These are phyloP conservation scores for Blastomyces silverae DNA, from an alignment of 2,329 filamentous ascomycete genomes.

Conservation along the genomic window DNA sequence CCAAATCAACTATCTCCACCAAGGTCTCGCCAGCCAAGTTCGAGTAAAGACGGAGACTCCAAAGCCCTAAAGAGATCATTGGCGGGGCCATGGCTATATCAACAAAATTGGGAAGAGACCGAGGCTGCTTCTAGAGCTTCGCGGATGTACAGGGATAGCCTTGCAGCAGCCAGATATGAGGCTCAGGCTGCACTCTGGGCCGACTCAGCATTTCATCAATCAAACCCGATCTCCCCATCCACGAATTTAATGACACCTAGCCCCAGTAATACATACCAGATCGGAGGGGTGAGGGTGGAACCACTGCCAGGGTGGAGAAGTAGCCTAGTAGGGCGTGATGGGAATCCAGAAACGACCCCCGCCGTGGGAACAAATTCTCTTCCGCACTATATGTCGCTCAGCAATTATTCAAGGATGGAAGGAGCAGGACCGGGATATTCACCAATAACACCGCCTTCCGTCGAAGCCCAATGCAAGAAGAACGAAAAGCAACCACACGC, in stretches of 20 bases:
- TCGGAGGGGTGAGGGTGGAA: background rate
- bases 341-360: no score
- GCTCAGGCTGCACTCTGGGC: conserved; percentile 5
- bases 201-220: background rate
- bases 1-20: background rate
- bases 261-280: conserved; percentile 2
- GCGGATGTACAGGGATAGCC: conserved; percentile 17
- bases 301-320: background rate
- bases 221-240: background rate
- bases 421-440: background rate
- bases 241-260: background rate
- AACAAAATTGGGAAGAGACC: conserved; percentile 4
- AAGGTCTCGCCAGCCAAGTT: background rate
- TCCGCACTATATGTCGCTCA: background rate
- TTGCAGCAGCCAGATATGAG: conserved; percentile 20
- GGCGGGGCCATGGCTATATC: conserved; percentile 21
- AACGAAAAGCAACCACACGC: background rate
- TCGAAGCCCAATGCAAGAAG: background rate
- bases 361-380: background rate
- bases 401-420: background rate
- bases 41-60: background rate
- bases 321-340: background rate
- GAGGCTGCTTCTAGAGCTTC: conserved; percentile 16
- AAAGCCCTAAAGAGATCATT: conserved; percentile 19
- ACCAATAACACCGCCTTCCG: conserved; percentile 5